Conservation (phyloP, 2,329 filamentous ascomycete genomes). For the Tolypocladium album region DNA sequence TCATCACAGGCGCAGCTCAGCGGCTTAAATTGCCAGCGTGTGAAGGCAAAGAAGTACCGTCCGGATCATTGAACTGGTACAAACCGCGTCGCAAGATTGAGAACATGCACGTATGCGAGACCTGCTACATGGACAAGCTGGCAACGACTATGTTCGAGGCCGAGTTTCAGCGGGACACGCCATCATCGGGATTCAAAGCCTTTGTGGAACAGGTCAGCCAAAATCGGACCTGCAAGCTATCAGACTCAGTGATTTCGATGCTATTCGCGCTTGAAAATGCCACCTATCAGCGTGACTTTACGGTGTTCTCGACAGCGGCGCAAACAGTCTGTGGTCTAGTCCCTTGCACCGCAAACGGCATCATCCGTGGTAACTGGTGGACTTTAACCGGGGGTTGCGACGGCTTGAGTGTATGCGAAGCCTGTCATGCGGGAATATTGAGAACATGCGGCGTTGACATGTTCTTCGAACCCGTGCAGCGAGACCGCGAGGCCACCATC, state of each 20-base stretch:
- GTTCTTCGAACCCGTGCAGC: conserved; percentile 16
- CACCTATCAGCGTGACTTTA: conserved; percentile 12
- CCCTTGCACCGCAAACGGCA: conserved; percentile 16
- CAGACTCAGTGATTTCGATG: conserved; percentile 10
- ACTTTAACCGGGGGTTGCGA: conserved; percentile 13
- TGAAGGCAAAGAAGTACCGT: conserved; percentile 13
- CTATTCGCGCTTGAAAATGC: conserved; percentile 14
- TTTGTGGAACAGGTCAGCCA: conserved; percentile 11
- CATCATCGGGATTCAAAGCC: conserved; percentile 10
- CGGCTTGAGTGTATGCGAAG: conserved; percentile 18
- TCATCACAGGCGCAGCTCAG: conserved; percentile 10
- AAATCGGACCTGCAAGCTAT: conserved; percentile 14
- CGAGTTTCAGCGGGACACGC: conserved; percentile 14
- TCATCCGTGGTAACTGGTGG: conserved; percentile 22
- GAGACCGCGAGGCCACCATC: conserved; percentile 8
- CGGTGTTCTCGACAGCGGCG: conserved; percentile 9
- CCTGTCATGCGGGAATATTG: conserved; percentile 20
- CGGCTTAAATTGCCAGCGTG: conserved; percentile 16
- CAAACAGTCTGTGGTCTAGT: conserved; percentile 11
- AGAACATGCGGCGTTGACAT: conserved; percentile 11
- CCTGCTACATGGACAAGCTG: conserved; percentile 23
- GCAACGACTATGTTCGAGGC: conserved; percentile 14
- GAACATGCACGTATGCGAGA: conserved; percentile 18
- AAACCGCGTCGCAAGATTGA: conserved; percentile 11
- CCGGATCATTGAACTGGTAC: conserved; percentile 16